Evolutionary conservation across 805 yeast species (phyloP).

Genomic region (Sungouiozyma intestinalis): DNA sequence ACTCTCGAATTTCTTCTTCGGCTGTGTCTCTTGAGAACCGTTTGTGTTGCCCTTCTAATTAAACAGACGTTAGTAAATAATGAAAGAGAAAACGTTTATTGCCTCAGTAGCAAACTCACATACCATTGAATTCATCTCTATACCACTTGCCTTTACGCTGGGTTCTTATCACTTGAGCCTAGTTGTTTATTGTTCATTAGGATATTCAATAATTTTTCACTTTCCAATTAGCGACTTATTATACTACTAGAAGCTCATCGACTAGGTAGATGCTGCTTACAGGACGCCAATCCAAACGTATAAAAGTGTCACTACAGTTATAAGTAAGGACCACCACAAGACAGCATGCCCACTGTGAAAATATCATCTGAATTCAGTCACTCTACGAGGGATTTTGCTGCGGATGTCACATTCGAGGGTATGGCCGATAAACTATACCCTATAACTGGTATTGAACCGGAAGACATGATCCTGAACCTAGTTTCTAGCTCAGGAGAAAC

Average conservation of each 20-base stretch:
- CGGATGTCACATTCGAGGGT: constrained; percentile 9
- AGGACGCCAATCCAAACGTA: too few species aligned
- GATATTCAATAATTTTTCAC: background rate
- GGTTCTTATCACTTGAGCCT: too few species aligned
- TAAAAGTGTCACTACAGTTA: too few species aligned
- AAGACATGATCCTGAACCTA: constrained; percentile 18
- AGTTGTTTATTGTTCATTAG: too few species aligned
- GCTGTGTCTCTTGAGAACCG: constrained; percentile 14
- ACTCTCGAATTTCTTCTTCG: constrained; percentile 41
- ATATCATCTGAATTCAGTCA: constrained; percentile 18
- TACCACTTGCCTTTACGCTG: too few species aligned
- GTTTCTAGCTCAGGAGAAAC: background rate
- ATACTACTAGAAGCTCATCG: background rate
- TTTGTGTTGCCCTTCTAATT: too few species aligned
- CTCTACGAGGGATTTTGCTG: constrained; percentile 10
- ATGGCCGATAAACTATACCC: constrained; percentile 16
- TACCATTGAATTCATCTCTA: background rate
- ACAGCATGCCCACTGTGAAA: constrained; percentile 5
- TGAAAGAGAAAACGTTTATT: too few species aligned
- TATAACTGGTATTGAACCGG: constrained; percentile 21
- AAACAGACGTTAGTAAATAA: too few species aligned
- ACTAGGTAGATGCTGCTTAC: too few species aligned
- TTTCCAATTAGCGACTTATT: too few species aligned
- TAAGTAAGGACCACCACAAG: too few species aligned
- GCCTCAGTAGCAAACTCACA: background rate